Conservation (phyloP, 2,329 filamentous ascomycete species). For the Colletotrichum sp. region DNA sequence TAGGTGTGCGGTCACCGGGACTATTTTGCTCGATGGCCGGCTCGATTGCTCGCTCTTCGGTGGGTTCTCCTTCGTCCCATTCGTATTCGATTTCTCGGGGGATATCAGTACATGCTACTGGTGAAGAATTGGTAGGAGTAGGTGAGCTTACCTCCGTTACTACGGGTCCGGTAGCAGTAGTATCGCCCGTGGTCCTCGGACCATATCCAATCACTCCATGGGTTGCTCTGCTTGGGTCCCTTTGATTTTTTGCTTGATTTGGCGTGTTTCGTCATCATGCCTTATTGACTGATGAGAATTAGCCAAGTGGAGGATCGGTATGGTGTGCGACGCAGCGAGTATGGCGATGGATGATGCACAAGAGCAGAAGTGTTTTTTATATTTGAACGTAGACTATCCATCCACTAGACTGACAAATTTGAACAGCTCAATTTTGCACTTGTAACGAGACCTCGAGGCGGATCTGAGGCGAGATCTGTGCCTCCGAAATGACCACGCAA, state of each 20-base stretch:
- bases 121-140: too few relatives aligned
- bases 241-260: not conserved
- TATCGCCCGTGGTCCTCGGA: not conserved
- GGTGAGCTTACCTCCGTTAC: not conserved
- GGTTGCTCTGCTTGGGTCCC: not conserved
- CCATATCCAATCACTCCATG: not conserved
- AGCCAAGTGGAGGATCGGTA: too few relatives aligned
- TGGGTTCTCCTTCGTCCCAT: not conserved
- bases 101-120: too few relatives aligned
- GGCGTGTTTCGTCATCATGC: not conserved
- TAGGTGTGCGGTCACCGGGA: not conserved
- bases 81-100: not conserved
- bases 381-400: rapidly evolving
- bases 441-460: rapidly evolving
- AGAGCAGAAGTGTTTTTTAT: not conserved
- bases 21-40: not conserved
- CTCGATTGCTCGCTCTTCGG: not conserved
- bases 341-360: too few relatives aligned
- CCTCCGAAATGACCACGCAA: not conserved
- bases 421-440: not conserved
- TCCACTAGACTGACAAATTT: rapidly evolving
- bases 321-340: too few relatives aligned
- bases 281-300: not conserved
- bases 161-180: not conserved
- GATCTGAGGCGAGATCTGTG: not conserved